Percentiles rank a stretch among this genome's conserved stretches.
Evolutionary conservation across 2,329 filamentous ascomycete species (phyloP).

Genomic region (Rutstroemia sp.): DNA sequence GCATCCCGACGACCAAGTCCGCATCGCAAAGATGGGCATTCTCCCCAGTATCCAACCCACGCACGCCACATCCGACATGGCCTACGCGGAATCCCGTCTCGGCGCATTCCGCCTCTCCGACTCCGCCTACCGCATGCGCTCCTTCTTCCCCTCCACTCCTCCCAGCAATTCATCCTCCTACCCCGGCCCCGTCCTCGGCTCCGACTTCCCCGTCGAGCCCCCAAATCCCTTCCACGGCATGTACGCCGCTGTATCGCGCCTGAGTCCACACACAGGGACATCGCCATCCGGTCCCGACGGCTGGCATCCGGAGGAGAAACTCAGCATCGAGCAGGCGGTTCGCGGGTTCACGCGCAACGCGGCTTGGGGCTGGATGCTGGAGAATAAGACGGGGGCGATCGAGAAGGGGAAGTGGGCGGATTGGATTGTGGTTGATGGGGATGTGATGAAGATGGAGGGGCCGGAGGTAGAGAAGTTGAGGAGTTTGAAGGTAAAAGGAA

Average conservation of each 20-base stretch:
- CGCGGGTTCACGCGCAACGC: conserved; percentile 54
- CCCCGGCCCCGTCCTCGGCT: conserved; percentile 49
- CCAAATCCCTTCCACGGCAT: conserved; percentile 61
- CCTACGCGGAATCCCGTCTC: conserved; percentile 54
- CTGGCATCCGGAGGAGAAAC: conserved; percentile 53
- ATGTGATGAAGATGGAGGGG: conserved; percentile 35
- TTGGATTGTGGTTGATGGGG: conserved; percentile 61
- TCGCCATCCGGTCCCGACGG: conserved; percentile 41
- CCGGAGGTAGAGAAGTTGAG: conserved; percentile 40
- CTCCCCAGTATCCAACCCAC: conserved; percentile 62
- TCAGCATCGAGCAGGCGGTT: conserved; percentile 52
- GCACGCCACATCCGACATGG: conserved; percentile 65
- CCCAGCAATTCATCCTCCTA: conserved; percentile 6
- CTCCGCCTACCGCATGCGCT: conserved; percentile 61
- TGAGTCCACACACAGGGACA: conserved; percentile 48
- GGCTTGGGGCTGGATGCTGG: conserved; percentile 52
- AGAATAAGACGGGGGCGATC: conserved; percentile 52
- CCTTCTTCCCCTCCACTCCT: conserved; percentile 40
- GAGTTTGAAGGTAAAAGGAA: conserved; percentile 51
- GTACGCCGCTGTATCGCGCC: conserved; percentile 58
- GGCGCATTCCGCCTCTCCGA: conserved; percentile 44
- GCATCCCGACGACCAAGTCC: conserved; percentile 54
- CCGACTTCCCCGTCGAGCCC: conserved; percentile 66
- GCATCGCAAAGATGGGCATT: conserved; percentile 51
- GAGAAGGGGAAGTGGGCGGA: conserved; percentile 55